Percentiles rank a stretch among this genome's conserved stretches.
Conservation (phyloP, 768 basidiomycete genomes). For the Russula sp. region DNA sequence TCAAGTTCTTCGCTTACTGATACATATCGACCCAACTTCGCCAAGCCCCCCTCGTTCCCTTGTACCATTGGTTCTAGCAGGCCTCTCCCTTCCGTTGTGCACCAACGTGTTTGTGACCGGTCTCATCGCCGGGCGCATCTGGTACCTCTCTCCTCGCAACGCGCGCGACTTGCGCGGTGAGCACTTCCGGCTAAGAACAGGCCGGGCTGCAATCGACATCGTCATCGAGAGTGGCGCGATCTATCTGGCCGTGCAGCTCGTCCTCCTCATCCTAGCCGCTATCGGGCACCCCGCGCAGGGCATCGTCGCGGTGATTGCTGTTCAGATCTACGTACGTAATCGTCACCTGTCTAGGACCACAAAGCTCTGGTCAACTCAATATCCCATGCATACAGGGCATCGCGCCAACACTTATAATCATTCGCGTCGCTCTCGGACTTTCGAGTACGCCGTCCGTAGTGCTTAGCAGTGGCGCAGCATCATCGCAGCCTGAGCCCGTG, state of each 20-base stretch:
- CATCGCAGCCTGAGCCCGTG: no score
- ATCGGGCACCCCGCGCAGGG: conserved; percentile 32
- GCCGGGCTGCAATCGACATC: conserved; percentile 29
- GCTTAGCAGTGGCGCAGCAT: neutral
- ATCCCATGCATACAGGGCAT: conserved; percentile 7
- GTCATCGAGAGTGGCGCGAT: conserved; percentile 38
- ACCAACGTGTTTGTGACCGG: conserved; percentile 39
- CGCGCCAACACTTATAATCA: conserved; percentile 11
- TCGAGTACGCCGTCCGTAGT: neutral
- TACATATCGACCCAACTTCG: neutral
- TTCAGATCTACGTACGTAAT: conserved; percentile 37
- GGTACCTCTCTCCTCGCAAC: conserved; percentile 26
- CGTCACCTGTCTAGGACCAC: neutral
- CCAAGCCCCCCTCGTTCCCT: neutral
- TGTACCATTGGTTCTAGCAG: conserved; percentile 33
- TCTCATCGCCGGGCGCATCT: conserved; percentile 39
- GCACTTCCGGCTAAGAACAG: neutral
- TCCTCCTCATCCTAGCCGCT: conserved; percentile 39
- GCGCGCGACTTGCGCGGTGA: conserved; percentile 1
- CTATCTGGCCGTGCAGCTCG: conserved; percentile 36
- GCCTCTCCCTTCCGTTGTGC: conserved; percentile 36
- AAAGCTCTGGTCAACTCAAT: no score
- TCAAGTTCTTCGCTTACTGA: neutral
- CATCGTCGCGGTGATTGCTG: conserved; percentile 34
- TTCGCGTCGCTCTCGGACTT: conserved; percentile 13